Evolutionary conservation across 2,329 filamentous ascomycete genomes (phyloP), one percentile per base, ranked within the genome.

Genomic region (Aspergillus tamarii): DNA sequence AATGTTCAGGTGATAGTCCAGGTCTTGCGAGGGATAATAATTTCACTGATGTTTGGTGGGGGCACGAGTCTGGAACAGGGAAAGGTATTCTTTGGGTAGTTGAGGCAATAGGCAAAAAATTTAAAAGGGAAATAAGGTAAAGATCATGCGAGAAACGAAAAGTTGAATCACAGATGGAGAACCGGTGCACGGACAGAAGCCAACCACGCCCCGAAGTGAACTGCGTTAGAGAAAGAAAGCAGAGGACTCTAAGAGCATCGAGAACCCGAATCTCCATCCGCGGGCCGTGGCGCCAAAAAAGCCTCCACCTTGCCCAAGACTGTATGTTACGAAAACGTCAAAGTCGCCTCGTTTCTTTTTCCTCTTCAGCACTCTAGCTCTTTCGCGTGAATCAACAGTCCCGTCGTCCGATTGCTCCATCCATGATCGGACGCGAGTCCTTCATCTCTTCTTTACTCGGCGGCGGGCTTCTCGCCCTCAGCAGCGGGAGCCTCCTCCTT

Each of bases 391-490:
- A 60, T 62, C 60, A 58, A 59, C 60, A 56, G 62, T 59, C 34
- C 54, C 58, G 65, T 61, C 57, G 58, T 53, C 64, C 59, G 41
- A 50, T 36, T 21, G 57, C 60, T 45, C 45, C 62, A 68, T 64
- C 60, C 60, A 46, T 57, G 67, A 53, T 57, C 60, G 69, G 70
- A 73, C 73, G 70, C 60, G 72, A 72, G 70, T 73, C 73, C 72
- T 72, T 73, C 72, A 73, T 76, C 72, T 71, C 64, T 72, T 67
- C 67, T 76, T 78, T 81, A 81, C 74, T 81, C 48, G 9, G 48
- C 80, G 64, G 79, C 73, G 69, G 79, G 74, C 77, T 81, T 81
- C 66, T 81, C 78, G 58, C 71, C 78, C 68, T 78, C 76, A 55
- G 73, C 70, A 57, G 77, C 73, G 45, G 79, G 74, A 48, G 78